phyloP scores from a whole-genome alignment of 1,139 yeast genomes.

The Zygoascus sp. region DNA sequence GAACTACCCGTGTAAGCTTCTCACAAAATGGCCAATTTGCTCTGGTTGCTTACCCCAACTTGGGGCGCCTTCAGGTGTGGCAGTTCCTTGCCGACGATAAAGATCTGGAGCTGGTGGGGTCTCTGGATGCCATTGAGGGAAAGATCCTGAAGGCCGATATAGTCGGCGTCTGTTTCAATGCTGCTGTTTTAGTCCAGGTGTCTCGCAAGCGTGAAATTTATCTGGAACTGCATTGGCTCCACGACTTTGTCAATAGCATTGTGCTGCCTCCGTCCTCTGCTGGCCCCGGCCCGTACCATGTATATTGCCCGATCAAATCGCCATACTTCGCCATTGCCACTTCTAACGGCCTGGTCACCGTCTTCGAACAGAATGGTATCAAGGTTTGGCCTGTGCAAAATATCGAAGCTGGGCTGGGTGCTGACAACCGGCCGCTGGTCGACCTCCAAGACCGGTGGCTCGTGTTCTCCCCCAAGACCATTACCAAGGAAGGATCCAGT shows the following conservation, averaged over 20 bases:
- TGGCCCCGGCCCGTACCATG: constrained; percentile 27
- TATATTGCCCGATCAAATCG: constrained; percentile 12
- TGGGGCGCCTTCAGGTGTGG: constrained; percentile 26
- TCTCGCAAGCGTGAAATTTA: constrained; percentile 17
- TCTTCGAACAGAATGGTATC: constrained; percentile 8
- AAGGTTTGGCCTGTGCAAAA: constrained; percentile 23
- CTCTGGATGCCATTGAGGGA: constrained; percentile 23
- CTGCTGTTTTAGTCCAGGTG: constrained; percentile 22
- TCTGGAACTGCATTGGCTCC: constrained; percentile 22
- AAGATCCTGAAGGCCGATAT: constrained; percentile 17
- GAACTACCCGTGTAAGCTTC: constrained; percentile 14
- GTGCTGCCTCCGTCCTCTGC: constrained; percentile 27
- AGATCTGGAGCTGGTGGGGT: constrained; percentile 22
- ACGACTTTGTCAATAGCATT: constrained; percentile 14
- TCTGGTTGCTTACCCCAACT: constrained; percentile 17
- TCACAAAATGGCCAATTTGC: constrained; percentile 20
- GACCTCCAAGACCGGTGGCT: constrained; percentile 30
- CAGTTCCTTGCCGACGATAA: constrained; percentile 19
- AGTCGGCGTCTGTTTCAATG: background rate
- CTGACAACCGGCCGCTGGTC: constrained; percentile 27
- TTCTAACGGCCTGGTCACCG: constrained; percentile 7
- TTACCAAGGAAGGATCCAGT: background rate
- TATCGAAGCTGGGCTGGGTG: constrained; percentile 21
- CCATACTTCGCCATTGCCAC: constrained; percentile 12
- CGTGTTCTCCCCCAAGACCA: constrained; percentile 21